A percentile compares a stretch with the other conserved stretches of the same genome.
Evolutionary conservation across 208 protist species (phyloP).

Genomic region (Novymonas esmeraldas): DNA sequence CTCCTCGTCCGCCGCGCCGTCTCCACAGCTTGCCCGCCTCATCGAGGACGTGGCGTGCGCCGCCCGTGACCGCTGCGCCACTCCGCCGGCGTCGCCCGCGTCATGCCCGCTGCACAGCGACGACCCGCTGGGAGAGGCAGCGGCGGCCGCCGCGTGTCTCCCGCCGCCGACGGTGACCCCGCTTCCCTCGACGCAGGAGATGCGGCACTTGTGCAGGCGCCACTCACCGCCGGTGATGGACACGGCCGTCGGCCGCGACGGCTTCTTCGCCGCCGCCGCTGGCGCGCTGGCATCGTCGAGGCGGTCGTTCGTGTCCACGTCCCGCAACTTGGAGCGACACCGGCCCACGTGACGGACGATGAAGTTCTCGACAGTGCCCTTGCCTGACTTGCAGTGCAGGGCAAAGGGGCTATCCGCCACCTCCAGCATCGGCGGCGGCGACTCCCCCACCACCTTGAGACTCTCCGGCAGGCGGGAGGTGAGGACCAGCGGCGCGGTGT

Average conservation of each 20-base stretch:
- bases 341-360: constrained; percentile 68
- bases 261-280: constrained; percentile 33
- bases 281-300: neutral
- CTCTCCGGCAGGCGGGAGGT: constrained; percentile 61
- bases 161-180: constrained; percentile 53
- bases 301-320: constrained; percentile 9
- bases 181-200: constrained; percentile 74
- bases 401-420: constrained; percentile 52
- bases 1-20: neutral
- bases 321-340: constrained; percentile 14
- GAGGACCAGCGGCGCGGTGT: constrained; percentile 53
- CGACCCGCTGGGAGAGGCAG: neutral
- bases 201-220: constrained; percentile 67
- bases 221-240: constrained; percentile 74
- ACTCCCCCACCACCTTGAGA: constrained; percentile 68
- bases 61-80: neutral
- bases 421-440: constrained; percentile 71
- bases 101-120: neutral
- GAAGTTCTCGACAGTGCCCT: constrained; percentile 76
- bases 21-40: neutral
- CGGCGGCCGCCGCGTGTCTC: constrained; percentile 1
- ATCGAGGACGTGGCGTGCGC: neutral
- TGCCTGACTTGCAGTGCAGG: constrained; percentile 60
- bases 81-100: neutral
- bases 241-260: constrained; percentile 61